Conservation (phyloP, 805 yeast genomes). For the Metschnikowia santaceciliae region DNA sequence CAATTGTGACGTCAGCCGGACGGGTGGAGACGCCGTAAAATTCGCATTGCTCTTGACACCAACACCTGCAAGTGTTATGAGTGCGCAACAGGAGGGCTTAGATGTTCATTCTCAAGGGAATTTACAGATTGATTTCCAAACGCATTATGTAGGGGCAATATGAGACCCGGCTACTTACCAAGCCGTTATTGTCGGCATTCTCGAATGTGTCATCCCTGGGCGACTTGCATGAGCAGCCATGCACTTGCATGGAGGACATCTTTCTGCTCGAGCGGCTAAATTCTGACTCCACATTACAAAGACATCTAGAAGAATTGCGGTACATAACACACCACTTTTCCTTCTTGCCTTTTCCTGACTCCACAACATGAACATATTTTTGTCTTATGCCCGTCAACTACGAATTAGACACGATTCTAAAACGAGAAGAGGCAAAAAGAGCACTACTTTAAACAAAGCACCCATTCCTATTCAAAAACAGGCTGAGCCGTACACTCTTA, state of each 20-base stretch:
- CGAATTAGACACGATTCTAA: background rate
- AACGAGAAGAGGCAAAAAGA: background rate
- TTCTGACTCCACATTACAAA: background rate
- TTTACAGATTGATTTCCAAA: background rate
- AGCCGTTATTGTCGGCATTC: background rate
- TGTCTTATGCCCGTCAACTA: background rate
- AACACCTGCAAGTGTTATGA: background rate
- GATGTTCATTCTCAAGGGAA: background rate
- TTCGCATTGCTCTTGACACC: constrained; percentile 5
- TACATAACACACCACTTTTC: background rate
- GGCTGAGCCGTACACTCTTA: background rate
- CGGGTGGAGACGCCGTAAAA: background rate
- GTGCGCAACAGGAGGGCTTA: background rate
- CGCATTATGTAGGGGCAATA: background rate
- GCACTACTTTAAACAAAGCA: background rate
- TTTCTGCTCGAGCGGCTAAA: background rate
- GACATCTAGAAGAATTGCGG: background rate
- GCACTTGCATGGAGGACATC: background rate
- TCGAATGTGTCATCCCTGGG: background rate
- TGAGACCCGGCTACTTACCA: background rate
- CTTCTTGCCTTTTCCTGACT: background rate
- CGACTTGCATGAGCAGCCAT: background rate
- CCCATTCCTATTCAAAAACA: background rate
- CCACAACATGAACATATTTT: background rate
- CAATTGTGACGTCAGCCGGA: background rate